Conservation (phyloP, 164 flowering plant genomes). For the Vitis vinifera region ASM3070453v1 NC_081815.1:4655501-4656000, state of each 20-base stretch:
- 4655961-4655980: constrained; percentile 37
- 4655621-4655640: constrained; percentile 15
- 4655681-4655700: constrained; percentile 47
- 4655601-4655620: neutral
- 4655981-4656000: neutral
- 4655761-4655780: constrained; percentile 42
- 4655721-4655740: constrained; percentile 47
- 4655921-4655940: constrained; percentile 40
- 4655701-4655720: constrained; percentile 41
- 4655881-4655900: constrained; percentile 41
- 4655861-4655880: constrained; percentile 35
- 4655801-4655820: constrained; percentile 6
- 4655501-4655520: constrained; percentile 75
- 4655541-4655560: constrained; percentile 15
- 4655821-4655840: neutral
- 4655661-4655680: constrained; percentile 22
- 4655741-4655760: constrained; percentile 31
- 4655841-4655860: constrained; percentile 6
- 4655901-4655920: constrained; percentile 40
- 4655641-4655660: constrained; percentile 42
- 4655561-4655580: neutral
- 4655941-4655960: constrained; percentile 48
- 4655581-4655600: neutral
- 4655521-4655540: constrained; percentile 58
- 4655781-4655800: constrained; percentile 20